A percentile compares a stretch with the other conserved stretches of the same genome.
Conservation (phyloP, 2,329 filamentous ascomycete species). For the Periglandula ipomoeae region DNA sequence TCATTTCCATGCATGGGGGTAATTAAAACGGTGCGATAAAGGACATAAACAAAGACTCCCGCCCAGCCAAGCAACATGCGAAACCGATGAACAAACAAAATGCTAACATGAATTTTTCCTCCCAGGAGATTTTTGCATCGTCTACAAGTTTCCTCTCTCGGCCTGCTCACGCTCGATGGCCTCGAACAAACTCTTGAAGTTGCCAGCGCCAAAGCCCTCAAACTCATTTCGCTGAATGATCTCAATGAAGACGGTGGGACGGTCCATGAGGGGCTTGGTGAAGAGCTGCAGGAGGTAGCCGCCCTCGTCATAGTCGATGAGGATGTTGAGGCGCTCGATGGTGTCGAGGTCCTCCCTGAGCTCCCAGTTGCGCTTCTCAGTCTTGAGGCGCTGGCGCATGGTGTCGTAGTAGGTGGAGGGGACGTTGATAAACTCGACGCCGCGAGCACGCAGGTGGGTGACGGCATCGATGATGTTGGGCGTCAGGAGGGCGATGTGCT, state of each 20-base stretch:
- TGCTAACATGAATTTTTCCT: conserved; percentile 8
- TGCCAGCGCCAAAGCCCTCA: conserved; percentile 85
- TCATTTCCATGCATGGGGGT: conserved; percentile 1
- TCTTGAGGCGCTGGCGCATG: conserved; percentile 65
- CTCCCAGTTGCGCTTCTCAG: conserved; percentile 48
- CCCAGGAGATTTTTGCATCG: background rate
- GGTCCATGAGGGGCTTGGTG: conserved; percentile 84
- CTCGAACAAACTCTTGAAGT: conserved; percentile 93
- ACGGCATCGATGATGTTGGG: conserved; percentile 71
- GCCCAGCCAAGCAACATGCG: background rate
- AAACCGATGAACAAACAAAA: background rate
- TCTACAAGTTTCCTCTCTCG: conserved; percentile 70
- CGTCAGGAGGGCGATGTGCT: conserved; percentile 86
- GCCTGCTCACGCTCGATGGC: conserved; percentile 92
- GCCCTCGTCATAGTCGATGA: conserved; percentile 91
- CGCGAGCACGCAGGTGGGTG: conserved; percentile 68
- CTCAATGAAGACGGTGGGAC: conserved; percentile 91
- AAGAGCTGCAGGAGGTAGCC: conserved; percentile 75
- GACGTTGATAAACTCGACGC: conserved; percentile 87
- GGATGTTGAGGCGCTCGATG: conserved; percentile 68
- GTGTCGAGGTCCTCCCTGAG: conserved; percentile 73
- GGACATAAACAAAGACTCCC: background rate
- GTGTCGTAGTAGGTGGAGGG: conserved; percentile 77
- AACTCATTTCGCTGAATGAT: conserved; percentile 92
- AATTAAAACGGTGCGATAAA: background rate